phyloP scores from a whole-genome alignment of 208 protist genomes.

The Leishmania aethiopica region DNA sequence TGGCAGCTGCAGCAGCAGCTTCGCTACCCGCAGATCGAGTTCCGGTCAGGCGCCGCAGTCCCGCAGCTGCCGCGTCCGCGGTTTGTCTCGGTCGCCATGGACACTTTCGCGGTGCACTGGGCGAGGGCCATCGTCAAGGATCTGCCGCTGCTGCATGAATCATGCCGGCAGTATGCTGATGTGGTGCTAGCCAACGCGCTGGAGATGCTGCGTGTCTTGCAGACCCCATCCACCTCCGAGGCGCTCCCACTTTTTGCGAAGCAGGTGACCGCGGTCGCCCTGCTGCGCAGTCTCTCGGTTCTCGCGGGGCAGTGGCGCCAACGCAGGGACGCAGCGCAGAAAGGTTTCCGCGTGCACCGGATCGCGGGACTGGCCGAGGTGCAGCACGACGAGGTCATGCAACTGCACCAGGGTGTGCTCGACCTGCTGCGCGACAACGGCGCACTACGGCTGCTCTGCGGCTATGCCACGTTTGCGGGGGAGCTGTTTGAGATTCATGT shows the following conservation, averaged over 20 bases:
- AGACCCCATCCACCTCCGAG: neutral
- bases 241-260: slow-evolving; percentile 17
- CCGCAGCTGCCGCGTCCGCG: neutral
- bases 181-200: slow-evolving; percentile 22
- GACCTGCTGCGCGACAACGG: slow-evolving; percentile 41
- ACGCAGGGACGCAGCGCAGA: neutral
- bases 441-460: slow-evolving; percentile 60
- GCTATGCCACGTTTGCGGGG: slow-evolving; percentile 58
- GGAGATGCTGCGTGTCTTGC: slow-evolving; percentile 19
- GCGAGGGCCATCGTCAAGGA: slow-evolving; percentile 6
- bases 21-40: neutral
- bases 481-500: slow-evolving; percentile 48
- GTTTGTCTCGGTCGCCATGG: slow-evolving; percentile 10
- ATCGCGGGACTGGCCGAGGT: neutral
- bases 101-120: slow-evolving; percentile 26
- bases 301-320: slow-evolving; percentile 15
- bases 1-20: slow-evolving; percentile 35
- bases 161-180: slow-evolving; percentile 3
- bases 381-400: slow-evolving; percentile 1
- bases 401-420: slow-evolving; percentile 21
- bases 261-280: slow-evolving; percentile 9
- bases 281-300: slow-evolving; percentile 20
- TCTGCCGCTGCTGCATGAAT: neutral
- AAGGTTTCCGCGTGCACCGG: neutral
- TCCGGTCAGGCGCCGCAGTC: neutral